A percentile compares a stretch with the other conserved stretches of the same genome.
Conservation (phyloP, 495 filamentous ascomycete species). For the Hypoxylon subgilvum region DNA sequence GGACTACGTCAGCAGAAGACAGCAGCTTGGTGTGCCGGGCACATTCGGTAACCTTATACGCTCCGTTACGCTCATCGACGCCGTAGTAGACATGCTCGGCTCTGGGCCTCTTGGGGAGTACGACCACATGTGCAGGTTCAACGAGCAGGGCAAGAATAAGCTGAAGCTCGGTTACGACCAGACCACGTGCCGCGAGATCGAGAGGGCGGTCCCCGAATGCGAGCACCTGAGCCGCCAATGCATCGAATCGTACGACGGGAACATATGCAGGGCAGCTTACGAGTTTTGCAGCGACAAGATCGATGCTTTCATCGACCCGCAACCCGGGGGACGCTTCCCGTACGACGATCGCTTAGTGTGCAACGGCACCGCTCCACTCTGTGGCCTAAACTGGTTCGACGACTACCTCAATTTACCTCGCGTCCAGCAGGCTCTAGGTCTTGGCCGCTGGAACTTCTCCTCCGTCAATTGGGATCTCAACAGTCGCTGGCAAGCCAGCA, state of each 20-base stretch:
- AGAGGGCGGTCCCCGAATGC: neutral
- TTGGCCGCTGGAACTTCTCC: neutral
- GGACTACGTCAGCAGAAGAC: neutral
- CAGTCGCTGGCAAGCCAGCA: neutral
- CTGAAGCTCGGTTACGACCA: neutral
- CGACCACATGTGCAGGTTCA: neutral
- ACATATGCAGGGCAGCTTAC: neutral
- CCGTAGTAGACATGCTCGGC: neutral
- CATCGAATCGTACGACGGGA: neutral
- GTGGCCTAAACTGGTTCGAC: neutral
- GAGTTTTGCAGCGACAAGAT: neutral
- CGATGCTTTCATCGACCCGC: neutral
- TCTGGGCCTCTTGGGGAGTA: neutral
- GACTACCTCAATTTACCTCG: neutral
- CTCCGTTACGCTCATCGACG: neutral
- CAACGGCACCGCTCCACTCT: neutral
- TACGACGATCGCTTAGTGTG: neutral
- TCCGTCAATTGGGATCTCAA: neutral
- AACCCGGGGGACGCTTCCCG: neutral
- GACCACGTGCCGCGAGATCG: neutral
- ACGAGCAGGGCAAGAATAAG: neutral
- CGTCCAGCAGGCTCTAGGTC: neutral
- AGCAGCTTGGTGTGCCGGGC: neutral
- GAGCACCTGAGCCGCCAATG: neutral
- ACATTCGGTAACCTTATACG: neutral